Conservation (phyloP, 2,329 filamentous ascomycete genomes). For the Fusarium tupiense region DNA sequence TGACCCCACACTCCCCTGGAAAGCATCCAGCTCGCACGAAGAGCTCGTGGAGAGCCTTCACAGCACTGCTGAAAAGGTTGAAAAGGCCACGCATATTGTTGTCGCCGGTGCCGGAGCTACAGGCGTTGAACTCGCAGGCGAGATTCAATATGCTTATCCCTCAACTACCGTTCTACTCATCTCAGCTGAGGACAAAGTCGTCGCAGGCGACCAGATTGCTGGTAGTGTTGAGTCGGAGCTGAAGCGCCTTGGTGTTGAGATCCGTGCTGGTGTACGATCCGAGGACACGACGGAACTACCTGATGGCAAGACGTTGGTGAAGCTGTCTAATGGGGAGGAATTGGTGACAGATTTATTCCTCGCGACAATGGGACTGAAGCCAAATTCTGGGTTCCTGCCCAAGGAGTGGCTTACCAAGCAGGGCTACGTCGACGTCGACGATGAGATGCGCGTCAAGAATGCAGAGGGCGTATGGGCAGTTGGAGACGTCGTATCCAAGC, state of each 20-base stretch:
- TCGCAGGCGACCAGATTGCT: conserved; percentile 57
- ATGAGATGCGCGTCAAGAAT: conserved; percentile 58
- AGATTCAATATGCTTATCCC: conserved; percentile 63
- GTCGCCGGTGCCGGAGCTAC: conserved; percentile 67
- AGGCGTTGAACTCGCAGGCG: conserved; percentile 64
- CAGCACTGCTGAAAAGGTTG: conserved; percentile 52
- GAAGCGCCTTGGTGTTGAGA: conserved; percentile 61
- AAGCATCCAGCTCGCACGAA: conserved; percentile 58
- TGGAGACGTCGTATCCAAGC: conserved; percentile 63
- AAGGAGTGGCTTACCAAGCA: conserved; percentile 54
- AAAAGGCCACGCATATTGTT: conserved; percentile 60
- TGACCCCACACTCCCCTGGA: conserved; percentile 60
- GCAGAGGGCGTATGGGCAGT: conserved; percentile 61
- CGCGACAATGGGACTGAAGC: conserved; percentile 63
- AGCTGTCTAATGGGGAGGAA: conserved; percentile 57
- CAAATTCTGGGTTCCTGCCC: conserved; percentile 65
- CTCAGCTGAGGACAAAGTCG: conserved; percentile 51
- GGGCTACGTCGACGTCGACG: conserved; percentile 61
- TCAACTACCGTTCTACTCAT: conserved; percentile 62
- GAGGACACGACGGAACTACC: conserved; percentile 44
- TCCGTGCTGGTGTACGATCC: conserved; percentile 57
- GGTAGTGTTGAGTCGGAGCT: conserved; percentile 59
- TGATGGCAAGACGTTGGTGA: conserved; percentile 60
- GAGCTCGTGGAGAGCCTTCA: conserved; percentile 55
- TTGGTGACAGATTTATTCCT: conserved; percentile 66